Percentiles rank a stretch among this genome's conserved stretches.
Evolutionary conservation across 495 filamentous ascomycete species (phyloP).

Genomic region (Coniosporium apollinis): DNA sequence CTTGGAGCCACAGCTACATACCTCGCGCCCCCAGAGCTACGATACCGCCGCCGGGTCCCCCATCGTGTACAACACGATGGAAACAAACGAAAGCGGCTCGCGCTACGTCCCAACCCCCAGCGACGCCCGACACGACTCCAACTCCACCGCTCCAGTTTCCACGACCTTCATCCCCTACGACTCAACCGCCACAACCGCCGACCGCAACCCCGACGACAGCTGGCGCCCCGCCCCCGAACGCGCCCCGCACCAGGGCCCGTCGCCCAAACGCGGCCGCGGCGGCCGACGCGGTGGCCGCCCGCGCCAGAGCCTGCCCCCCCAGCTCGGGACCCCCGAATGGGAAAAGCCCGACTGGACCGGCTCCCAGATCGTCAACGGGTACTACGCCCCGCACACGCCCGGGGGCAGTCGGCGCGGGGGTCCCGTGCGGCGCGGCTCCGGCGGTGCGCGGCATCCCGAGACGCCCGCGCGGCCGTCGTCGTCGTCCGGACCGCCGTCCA

Average conservation of each 20-base stretch:
- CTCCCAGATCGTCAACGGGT: conserved; percentile 17
- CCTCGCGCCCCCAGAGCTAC: too few relatives aligned
- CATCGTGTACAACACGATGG: conserved; percentile 10
- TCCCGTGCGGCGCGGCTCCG: conserved; percentile 14
- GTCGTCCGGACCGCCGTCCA: not conserved
- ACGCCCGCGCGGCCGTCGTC: not conserved
- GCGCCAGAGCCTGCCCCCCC: conserved; percentile 9
- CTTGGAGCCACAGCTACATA: too few relatives aligned
- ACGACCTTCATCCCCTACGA: conserved; percentile 13
- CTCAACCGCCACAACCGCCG: conserved; percentile 13
- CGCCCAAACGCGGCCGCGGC: conserved; percentile 8
- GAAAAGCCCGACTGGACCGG: conserved; percentile 18
- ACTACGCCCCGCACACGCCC: conserved; percentile 9
- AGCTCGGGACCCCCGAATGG: conserved; percentile 19
- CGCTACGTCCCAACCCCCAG: too few relatives aligned
- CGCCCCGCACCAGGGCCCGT: not conserved
- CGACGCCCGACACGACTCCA: conserved; percentile 4
- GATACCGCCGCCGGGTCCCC: conserved; percentile 3
- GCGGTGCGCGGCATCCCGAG: conserved; percentile 7
- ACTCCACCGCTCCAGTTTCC: not conserved
- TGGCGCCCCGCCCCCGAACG: conserved; percentile 22
- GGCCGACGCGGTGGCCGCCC: conserved; percentile 17
- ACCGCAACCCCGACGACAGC: conserved; percentile 13
- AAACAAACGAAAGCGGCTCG: too few relatives aligned
- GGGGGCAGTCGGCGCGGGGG: conserved; percentile 3